Evolutionary conservation across 1,284 basidiomycete species (phyloP).

Genomic region (Heliocybe sulcata): DNA sequence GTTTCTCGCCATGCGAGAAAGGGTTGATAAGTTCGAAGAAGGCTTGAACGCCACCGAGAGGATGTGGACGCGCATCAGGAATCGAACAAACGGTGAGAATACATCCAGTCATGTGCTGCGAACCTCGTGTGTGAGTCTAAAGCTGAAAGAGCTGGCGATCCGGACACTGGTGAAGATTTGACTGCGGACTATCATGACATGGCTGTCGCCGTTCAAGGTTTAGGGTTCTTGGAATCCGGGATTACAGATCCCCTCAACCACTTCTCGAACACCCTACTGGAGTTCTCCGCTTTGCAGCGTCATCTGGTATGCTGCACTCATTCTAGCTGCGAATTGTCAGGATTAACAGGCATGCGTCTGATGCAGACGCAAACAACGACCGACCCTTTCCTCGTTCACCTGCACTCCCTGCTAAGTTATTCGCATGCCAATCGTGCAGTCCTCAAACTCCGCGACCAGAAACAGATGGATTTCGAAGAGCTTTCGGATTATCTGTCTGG

Average conservation of each 20-base stretch:
- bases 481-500: slow-evolving; percentile 92
- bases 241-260: slow-evolving; percentile 96
- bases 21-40: slow-evolving; percentile 94
- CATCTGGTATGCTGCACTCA: slow-evolving; percentile 52
- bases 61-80: slow-evolving; percentile 68
- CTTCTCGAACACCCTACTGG: slow-evolving; percentile 90
- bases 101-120: slow-evolving; percentile 17
- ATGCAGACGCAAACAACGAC: slow-evolving; percentile 83
- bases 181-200: slow-evolving; percentile 96
- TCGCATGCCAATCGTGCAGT: slow-evolving; percentile 87
- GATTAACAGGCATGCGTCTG: not conserved
- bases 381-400: slow-evolving; percentile 83
- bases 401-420: slow-evolving; percentile 87
- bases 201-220: slow-evolving; percentile 90
- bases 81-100: slow-evolving; percentile 78
- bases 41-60: slow-evolving; percentile 78
- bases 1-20: slow-evolving; percentile 87
- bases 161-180: slow-evolving; percentile 82
- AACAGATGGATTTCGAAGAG: slow-evolving; percentile 98
- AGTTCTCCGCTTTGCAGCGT: slow-evolving; percentile 83
- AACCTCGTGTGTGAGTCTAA: slow-evolving; percentile 41
- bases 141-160: slow-evolving; percentile 74
- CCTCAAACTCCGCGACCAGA: slow-evolving; percentile 93
- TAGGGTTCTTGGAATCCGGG: slow-evolving; percentile 96
- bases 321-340: not conserved